Evolutionary conservation across 1,139 yeast species (phyloP), one percentile per base, ranked within the genome.

Genomic region (Taphrina confusa): DNA sequence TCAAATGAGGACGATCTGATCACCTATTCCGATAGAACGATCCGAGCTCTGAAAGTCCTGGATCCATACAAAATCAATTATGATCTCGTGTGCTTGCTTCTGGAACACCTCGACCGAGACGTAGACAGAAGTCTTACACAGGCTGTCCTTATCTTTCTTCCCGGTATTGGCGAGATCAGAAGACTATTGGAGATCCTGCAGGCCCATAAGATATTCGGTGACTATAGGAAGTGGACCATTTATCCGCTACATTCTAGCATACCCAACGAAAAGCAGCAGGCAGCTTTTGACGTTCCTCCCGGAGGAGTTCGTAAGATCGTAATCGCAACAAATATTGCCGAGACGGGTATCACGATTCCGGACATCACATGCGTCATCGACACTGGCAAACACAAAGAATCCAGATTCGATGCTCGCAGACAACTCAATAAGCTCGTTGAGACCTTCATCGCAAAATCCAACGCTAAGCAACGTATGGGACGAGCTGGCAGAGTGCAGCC

Each of bases 281-380:
- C 74, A 74, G 91, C 87, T 0, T 87, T 87, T 69, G 76, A 72
- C 46, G 64, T 59, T n/a, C 77, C 82, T 1, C 80, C 80, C 1
- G 69, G 66, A 0, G 78, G 79, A 0, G 72, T 74, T 36, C 76
- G 92, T 64, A 87, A 87, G 67, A 78, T 87, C 56, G 86, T 87
- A 11, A 85, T 85, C 0, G 81, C 94, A 0, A 87, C 95, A 0
- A 87, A 87, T 68, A 85, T 87, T 64, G 85, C 78, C 2, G 88
- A 83, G 70, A 83, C 88, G 0, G 84, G 90, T 40, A 83, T 84
- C 62, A 84, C 90, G 1, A 87, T 87, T 60, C 89, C 92, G 20
- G 95, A 87, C 71, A 86, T 90, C 74, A 90, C 86, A 28, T 89
- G 80, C 1, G 92, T 88, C 1, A 80, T 87, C 44, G 95, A 87